Base-by-base conservation (phyloP, 1,284 basidiomycete species). In the Tilletia indica region DNA sequence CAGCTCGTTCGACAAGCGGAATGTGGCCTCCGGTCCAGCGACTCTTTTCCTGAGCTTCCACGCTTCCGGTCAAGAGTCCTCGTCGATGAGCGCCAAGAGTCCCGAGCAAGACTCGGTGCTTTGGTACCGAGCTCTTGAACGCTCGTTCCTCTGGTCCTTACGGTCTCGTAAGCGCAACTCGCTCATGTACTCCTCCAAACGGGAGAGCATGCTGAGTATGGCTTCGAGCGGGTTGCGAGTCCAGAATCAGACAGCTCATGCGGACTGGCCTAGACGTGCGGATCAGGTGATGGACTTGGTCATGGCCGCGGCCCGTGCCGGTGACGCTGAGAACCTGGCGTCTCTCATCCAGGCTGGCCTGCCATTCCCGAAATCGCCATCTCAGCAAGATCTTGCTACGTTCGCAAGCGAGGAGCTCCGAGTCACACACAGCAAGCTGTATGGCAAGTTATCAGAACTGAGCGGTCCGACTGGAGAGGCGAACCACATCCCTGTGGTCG, bases 351-450 rank as follows among this genome's bases (percentile, higher is more conserved):
- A 74, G 61, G 58, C 73, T 4, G 70, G 70, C 11, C 34, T 74
- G 49, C 73, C 73, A 25, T 74, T 72, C 25, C 73, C 73, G 14
- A 63, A 70, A 9, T 74, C 73, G 9, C 73, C 73, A 6, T 74
- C 73, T 1, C 73, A 74, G 31, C 73, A 74, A 45, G 71, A 72
- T 31, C 73, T 74, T 19, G 67, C 64, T 25, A 67, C 70, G 25
- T 25, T 63, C 14, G 73, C 73, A 12, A 61, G 68, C 42, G 72
- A 70, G 34, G 58, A 73, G 54, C 56, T 70, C 8, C 67, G 47
- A 4, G 4, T 12, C 14, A 42, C 48, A 6, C 38, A 51, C 21
- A 25, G 42, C 21, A 68, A 19, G 45, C 45, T 45, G 45, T 39
- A 48, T 8, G 67, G 38, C 31, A 51, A 48, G 25, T 11, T 47